Evolutionary conservation across 1,284 basidiomycete species (phyloP).

Genomic region (Moesziomyces antarcticus): DNA sequence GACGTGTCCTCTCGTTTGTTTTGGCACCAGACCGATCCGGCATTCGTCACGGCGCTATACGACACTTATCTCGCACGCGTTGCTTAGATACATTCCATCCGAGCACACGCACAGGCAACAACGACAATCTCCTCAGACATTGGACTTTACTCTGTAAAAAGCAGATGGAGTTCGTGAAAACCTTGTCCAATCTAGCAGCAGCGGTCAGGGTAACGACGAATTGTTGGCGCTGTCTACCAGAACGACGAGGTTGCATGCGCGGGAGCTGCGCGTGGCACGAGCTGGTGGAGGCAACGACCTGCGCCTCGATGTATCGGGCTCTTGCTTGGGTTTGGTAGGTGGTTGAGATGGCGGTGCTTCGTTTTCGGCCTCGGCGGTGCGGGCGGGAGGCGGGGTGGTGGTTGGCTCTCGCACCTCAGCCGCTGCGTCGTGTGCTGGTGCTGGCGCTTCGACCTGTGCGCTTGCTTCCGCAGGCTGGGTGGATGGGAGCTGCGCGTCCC

Average conservation of each 20-base stretch:
- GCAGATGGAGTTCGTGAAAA: too few species aligned
- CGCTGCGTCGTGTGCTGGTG: neutral
- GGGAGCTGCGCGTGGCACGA: neutral
- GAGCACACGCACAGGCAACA: neutral
- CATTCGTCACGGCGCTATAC: conserved; percentile 58
- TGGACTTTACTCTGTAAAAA: too few species aligned
- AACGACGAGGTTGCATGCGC: neutral
- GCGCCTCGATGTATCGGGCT: neutral
- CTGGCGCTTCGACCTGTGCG: neutral
- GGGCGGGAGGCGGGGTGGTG: neutral
- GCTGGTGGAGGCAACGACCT: neutral
- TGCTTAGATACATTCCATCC: neutral
- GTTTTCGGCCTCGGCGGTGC: neutral
- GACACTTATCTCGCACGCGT: conserved; percentile 38
- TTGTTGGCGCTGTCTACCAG: neutral
- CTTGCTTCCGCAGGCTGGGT: neutral
- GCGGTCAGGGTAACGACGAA: neutral
- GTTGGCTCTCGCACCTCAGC: neutral
- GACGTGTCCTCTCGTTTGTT: conserved; percentile 2
- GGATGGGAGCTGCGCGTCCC: neutral
- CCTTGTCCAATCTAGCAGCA: too few species aligned
- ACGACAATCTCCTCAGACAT: neutral
- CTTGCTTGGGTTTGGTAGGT: neutral
- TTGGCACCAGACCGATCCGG: conserved; percentile 49
- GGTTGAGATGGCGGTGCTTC: neutral